Evolutionary conservation across 2,329 filamentous ascomycete genomes (phyloP).

Genomic region (Penicillium freii): DNA sequence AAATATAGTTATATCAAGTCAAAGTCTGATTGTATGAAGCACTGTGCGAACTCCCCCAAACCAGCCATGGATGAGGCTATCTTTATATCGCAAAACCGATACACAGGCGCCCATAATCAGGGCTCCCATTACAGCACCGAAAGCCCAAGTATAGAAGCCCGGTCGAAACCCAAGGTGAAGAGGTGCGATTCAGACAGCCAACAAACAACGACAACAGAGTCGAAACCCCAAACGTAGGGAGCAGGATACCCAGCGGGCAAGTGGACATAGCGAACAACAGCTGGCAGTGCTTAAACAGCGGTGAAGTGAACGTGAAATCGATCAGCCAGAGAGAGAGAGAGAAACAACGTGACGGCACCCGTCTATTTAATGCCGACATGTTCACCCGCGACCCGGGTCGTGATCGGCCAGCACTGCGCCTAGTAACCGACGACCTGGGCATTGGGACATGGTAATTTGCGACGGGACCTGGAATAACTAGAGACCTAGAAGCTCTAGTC

Average conservation of each 20-base stretch:
- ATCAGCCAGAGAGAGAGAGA: slow-evolving; percentile 3
- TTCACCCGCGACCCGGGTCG: slow-evolving; percentile 7
- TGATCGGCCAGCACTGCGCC: not conserved
- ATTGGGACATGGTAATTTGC: not conserved
- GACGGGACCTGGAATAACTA: not conserved
- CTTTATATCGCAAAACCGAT: not conserved
- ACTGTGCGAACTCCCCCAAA: not conserved
- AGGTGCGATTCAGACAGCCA: not conserved
- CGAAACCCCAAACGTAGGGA: not conserved
- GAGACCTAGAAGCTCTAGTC: not conserved
- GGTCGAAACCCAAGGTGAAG: not conserved
- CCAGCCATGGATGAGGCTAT: not conserved
- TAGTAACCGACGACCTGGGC: not conserved
- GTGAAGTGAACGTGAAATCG: not conserved
- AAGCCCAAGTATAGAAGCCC: not conserved
- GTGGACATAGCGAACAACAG: not conserved
- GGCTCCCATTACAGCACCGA: not conserved
- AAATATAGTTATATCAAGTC: not conserved
- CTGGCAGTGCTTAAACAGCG: not conserved
- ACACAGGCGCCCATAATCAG: not conserved
- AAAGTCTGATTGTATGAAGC: not conserved
- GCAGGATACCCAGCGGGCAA: not conserved
- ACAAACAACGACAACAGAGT: not conserved
- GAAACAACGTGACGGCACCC: not conserved
- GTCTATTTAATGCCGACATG: not conserved